Base-by-base conservation (phyloP, 2,329 filamentous ascomycete species). In the Monosporascus sp. region DNA sequence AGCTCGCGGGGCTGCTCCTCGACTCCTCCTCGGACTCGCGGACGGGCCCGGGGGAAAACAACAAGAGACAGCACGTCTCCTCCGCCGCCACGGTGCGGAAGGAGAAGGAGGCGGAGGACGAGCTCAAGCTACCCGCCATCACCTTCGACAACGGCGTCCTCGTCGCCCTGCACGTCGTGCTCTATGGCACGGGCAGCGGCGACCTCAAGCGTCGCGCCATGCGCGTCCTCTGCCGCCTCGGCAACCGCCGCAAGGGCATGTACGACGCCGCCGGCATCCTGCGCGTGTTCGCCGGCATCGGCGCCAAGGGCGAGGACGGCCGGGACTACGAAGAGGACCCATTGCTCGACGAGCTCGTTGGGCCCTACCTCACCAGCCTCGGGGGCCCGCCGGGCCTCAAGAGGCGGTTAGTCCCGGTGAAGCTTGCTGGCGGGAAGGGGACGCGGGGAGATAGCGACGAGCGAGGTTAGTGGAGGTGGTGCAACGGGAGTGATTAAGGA, bases 61-160 rank as follows among this genome's bases (percentile, higher is more conserved):
- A 34, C 9, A 34, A 34, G 31, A 34, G 11, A 34, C 31, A 34
- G 9, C 9, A 5, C 31, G 9, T 3, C 24, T 34, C 11, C 31
- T 14, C 11, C 31, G 9, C 31, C 11, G 31, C 31, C 5, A 5
- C 31, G 2, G 27, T 9, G 9, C 31, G 31, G 31, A 34, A 14
- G 31, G 31, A 5, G 24, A 24, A 34, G 31, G 14, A 14, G 31
- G 31, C 14, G 27, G 27, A 27, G 26, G 31, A 5, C 4, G 31
- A 11, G 9, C 9, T 34, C 3, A 7, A 19, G 17, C 26, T 47
- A 17, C 50, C 45, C 7, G 50, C 48, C 19, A 36, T 56, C 31
- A 44, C 44, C 14, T 34, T 56, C 27, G 53, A 56, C 27, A 48
- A 31, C 11, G 53, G 53, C 14, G 6, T 51, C 11, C 37, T 56